Base-by-base conservation (phyloP, 2,329 filamentous ascomycete genomes). In the Aspergillus nomiae region DNA sequence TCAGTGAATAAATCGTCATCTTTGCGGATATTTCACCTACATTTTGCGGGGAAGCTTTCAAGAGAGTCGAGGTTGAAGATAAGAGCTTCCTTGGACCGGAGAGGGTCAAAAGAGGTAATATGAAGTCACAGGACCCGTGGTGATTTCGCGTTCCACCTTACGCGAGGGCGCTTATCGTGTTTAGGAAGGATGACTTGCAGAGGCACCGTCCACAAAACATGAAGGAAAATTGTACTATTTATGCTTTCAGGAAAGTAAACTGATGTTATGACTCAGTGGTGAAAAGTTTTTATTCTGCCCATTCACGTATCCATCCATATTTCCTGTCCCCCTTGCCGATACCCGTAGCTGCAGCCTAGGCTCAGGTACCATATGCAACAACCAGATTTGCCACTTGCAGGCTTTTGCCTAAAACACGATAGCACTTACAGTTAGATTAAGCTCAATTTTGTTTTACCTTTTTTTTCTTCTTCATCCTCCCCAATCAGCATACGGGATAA, bases 121-220 rank as follows among this genome's bases (percentile, higher is more conserved):
- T 64, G 58, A 60, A 50, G 62, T 77, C 74, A 76, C 76, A 71
- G 68, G 74, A 69, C 64, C 62, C 74, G 76, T 71, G 76, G 64
- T 68, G 69, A 67, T 76, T 77, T 78, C 76, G 76, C 74, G 76
- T 78, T 77, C 71, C 75, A 78, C 74, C 78, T 78, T 71, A 78
- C 76, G 76, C 76, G 76, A 67, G 28, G 28, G 1, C 16, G 48
- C 65, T 66, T 62, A 65, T 58, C 56, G 48, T 51, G 48, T 32
- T 51, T 19, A 32, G 26, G 38, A 41, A 36, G 34, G 46, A 28
- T 56, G 34, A 58, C 24, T 32, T 58, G 28, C 10, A 51, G 9
- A 51, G 46, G 28, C 9, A 51, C 28, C n/a, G 24, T 12, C 28
- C 48, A 51, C 28, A 32, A 34, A 4, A 41, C 38, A n/a, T 19